phyloP scores from a whole-genome alignment of 306 rosid species.

The Cicer yamashitae region DNA sequence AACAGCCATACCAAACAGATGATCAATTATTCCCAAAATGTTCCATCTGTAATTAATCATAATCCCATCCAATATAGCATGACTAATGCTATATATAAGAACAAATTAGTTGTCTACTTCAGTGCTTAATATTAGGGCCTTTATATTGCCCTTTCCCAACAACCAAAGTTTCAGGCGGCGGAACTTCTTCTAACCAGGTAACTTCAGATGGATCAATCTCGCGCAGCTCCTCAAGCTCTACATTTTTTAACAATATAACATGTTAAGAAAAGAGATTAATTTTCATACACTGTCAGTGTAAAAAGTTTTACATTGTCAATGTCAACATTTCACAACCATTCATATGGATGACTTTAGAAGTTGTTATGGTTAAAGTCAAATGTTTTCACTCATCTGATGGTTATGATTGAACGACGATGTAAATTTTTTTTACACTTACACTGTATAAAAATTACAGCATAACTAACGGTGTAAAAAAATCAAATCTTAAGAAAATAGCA shows the following conservation, averaged over 20 bases:
- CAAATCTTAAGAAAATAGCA: neutral
- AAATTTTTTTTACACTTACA: too few relatives aligned
- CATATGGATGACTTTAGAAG: too few relatives aligned
- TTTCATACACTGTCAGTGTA: too few relatives aligned
- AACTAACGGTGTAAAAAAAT: too few relatives aligned
- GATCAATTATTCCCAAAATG: constrained; percentile 34
- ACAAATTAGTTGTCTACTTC: constrained; percentile 32
- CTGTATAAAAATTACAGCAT: too few relatives aligned
- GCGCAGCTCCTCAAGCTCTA: constrained; percentile 39
- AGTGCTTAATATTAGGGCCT: constrained; percentile 51
- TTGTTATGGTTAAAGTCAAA: too few relatives aligned
- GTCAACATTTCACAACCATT: too few relatives aligned
- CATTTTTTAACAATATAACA: constrained; percentile 28
- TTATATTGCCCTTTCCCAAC: constrained; percentile 49
- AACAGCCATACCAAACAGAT: constrained; percentile 36
- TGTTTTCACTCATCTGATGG: too few relatives aligned
- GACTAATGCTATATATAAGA: constrained; percentile 30
- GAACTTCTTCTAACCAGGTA: constrained; percentile 53
- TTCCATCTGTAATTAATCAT: constrained; percentile 6
- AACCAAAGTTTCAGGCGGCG: constrained; percentile 47
- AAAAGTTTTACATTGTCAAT: too few relatives aligned
- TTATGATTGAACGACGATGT: too few relatives aligned
- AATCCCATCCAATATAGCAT: constrained; percentile 19
- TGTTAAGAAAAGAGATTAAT: neutral
- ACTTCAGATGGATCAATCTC: constrained; percentile 44